Conservation (phyloP, 169 alveolate species). For the Plasmodium cynomolgi region DNA sequence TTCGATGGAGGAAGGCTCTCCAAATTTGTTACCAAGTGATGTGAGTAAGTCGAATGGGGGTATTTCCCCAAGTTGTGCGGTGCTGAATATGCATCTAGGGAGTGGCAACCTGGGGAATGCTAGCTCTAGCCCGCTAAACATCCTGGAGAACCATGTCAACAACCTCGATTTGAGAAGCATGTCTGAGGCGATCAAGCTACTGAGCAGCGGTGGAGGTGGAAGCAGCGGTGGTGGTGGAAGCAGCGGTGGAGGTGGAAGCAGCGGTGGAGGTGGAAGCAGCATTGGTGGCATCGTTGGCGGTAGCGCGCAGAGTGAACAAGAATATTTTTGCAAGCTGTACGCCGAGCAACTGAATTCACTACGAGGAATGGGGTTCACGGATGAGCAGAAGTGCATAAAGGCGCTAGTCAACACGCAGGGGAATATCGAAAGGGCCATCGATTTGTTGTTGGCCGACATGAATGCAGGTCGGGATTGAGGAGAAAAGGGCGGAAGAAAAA, state of each 20-base stretch:
- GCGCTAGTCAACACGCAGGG: constrained; percentile 88
- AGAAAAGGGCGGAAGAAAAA: neutral
- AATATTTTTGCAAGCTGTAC: constrained; percentile 8
- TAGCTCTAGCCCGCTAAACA: neutral
- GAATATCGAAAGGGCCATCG: constrained; percentile 86
- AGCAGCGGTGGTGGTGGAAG: no score
- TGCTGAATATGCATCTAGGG: neutral
- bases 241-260: neutral
- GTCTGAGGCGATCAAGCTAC: constrained; percentile 7
- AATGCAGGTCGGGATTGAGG: constrained; percentile 41
- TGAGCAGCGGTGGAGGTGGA: neutral
- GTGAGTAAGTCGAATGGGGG: neutral
- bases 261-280: neutral
- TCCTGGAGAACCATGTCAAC: neutral
- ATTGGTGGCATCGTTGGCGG: neutral
- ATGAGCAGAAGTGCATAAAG: constrained; percentile 83
- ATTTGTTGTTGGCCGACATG: constrained; percentile 79
- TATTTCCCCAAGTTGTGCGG: neutral
- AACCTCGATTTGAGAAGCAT: neutral
- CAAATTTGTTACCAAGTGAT: neutral
- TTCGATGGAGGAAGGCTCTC: neutral
- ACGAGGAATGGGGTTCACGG: constrained; percentile 87
- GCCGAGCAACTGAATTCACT: constrained; percentile 82
- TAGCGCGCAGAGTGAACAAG: neutral
- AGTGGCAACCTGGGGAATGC: neutral